Base-by-base conservation (phyloP, 2,329 filamentous ascomycete genomes). In the Claviceps quebecensis region DNA sequence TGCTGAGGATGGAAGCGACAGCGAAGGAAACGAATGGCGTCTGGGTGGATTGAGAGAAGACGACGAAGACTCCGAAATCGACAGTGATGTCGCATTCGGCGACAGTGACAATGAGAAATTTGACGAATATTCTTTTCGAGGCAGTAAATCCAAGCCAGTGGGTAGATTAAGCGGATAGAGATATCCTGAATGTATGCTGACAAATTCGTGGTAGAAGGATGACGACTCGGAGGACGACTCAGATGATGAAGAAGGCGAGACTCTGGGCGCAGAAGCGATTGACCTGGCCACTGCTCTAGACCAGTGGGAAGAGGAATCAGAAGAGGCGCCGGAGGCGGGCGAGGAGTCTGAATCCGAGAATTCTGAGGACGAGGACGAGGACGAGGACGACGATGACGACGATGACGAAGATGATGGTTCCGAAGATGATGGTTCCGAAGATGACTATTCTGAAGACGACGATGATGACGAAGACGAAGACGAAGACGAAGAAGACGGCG, bases 41-140 rank as follows among this genome's bases (percentile, higher is more conserved):
- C 73, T 95, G 48, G 89, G 90, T 26, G 72, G 68, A 11, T 54
- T 79, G 5, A 72, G 71, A 22, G 71, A 70, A 16, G 75, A 76
- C 36, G 78, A 81, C 39, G 75, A 81, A 19, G 79, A 83, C 58
- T 82, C 78, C 5, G 79, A 82, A 54, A 77, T 82, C 50, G 80
- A 83, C 57, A 80, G 77, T 58, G 79, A 83, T 63, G 87, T 94
- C 60, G 90, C 91, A 2, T 88, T 95, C 72, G 87, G 88, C 3
- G 83, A 87, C 57, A 93, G 87, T 60, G 90, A 95, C 61, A 83
- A 93, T 61, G 90, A 95, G 63, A 78, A 76, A 56, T 94, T 95
- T 57, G 81, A 88, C 56, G 86, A 81, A 11, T 94, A 84, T 60
- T 61, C 72, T 0, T 81, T 81, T 54, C 60, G 74, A 1, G 76